phyloP scores from a whole-genome alignment of 176 grass and related monocot genomes.

The Thinopyrum elongatum region DNA sequence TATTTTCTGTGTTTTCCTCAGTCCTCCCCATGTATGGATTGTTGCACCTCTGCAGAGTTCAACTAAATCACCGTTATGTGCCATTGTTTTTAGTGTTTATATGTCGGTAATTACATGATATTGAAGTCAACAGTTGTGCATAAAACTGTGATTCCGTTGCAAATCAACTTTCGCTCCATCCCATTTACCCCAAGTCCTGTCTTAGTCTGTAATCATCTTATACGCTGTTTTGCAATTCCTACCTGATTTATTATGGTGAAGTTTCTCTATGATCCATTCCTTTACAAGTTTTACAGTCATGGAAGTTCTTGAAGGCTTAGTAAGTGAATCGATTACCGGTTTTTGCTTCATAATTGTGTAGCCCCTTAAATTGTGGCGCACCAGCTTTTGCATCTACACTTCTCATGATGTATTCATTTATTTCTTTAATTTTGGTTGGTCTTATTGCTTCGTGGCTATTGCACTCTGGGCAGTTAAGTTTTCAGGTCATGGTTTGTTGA shows the following conservation, averaged over 20 bases:
- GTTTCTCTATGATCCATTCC: neutral
- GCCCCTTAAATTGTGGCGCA: neutral
- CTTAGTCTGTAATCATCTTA: too few species aligned
- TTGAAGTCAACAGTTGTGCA: neutral
- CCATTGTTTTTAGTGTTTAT: too few species aligned
- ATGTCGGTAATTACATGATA: neutral
- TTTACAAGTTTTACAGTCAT: neutral
- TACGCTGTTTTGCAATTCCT: neutral
- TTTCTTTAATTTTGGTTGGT: neutral
- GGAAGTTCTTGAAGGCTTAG: neutral
- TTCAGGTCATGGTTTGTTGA: neutral
- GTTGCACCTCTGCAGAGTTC: too few species aligned
- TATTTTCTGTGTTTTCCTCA: too few species aligned
- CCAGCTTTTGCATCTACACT: neutral
- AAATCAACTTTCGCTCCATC: neutral
- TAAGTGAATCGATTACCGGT: too few species aligned
- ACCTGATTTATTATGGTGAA: neutral
- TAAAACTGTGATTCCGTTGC: neutral
- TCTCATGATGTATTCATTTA: neutral
- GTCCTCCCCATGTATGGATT: too few species aligned
- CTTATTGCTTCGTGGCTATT: neutral
- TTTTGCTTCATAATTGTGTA: neutral
- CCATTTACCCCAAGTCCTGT: neutral
- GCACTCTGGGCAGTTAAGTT: neutral
- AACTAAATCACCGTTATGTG: too few species aligned